Evolutionary conservation across 2,329 filamentous ascomycete species (phyloP).

Genomic region (Triangularia setosa): DNA sequence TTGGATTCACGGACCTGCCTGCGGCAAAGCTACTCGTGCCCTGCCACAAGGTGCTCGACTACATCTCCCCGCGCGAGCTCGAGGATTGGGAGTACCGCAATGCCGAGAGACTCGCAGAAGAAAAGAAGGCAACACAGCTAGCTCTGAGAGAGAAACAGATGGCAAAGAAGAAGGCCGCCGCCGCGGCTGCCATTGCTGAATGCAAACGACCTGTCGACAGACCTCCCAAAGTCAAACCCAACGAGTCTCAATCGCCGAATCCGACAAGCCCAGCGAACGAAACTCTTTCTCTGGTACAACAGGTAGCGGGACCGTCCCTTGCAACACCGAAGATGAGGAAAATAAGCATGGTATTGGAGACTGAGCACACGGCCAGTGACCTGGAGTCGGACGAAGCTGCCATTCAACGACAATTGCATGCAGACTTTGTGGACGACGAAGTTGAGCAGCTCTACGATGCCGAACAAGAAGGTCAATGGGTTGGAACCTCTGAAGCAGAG

Average conservation of each 20-base stretch:
- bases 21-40: constrained; percentile 44
- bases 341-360: constrained; percentile 25
- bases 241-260: constrained; percentile 7
- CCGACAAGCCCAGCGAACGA: constrained; percentile 25
- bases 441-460: constrained; percentile 5
- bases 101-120: constrained; percentile 41
- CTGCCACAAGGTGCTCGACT: constrained; percentile 49
- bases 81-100: constrained; percentile 54
- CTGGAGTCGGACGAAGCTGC: constrained; percentile 28
- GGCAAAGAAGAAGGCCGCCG: neutral
- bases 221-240: constrained; percentile 12
- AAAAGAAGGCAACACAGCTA: constrained; percentile 25
- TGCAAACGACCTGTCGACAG: constrained; percentile 10
- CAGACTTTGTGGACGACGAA: constrained; percentile 9
- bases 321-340: constrained; percentile 37
- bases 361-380: constrained; percentile 16
- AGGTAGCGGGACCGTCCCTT: constrained; percentile 35
- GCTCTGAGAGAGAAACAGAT: constrained; percentile 11
- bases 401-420: constrained; percentile 30
- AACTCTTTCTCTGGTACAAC: constrained; percentile 27
- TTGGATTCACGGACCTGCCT: constrained; percentile 53
- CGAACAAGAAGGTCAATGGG: neutral
- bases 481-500: constrained; percentile 4
- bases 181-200: neutral
- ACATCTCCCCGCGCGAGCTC: constrained; percentile 52